Evolutionary conservation across 345 rosid genomes (phyloP).

Genomic region (Melaleuca quinquenervia): DNA sequence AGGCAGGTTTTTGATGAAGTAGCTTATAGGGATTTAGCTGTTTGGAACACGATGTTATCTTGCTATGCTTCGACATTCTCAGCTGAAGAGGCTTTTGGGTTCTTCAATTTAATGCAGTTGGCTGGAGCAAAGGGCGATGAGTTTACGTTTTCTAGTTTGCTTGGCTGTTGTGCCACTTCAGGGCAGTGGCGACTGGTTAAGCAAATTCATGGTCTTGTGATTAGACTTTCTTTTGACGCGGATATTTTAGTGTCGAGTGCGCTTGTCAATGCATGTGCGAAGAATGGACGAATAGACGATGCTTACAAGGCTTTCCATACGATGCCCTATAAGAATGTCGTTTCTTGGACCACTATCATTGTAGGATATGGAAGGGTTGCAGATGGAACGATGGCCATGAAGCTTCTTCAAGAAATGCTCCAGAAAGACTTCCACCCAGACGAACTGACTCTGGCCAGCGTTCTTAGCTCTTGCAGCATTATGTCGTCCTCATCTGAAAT

Average conservation of each 20-base stretch:
- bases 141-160: slow-evolving; percentile 52
- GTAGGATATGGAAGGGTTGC: slow-evolving; percentile 48
- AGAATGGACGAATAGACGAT: slow-evolving; percentile 23
- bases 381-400: slow-evolving; percentile 40
- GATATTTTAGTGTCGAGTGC: slow-evolving; percentile 52
- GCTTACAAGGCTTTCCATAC: slow-evolving; percentile 38
- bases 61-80: slow-evolving; percentile 37
- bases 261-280: slow-evolving; percentile 50
- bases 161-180: slow-evolving; percentile 23
- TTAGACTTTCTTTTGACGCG: slow-evolving; percentile 27
- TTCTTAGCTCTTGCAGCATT: slow-evolving; percentile 45
- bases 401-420: slow-evolving; percentile 35
- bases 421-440: slow-evolving; percentile 30
- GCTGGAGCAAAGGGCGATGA: slow-evolving; percentile 30
- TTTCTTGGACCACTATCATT: slow-evolving; percentile 63
- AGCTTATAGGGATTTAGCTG: slow-evolving; percentile 32
- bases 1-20: slow-evolving; percentile 32
- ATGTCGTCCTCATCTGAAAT: slow-evolving; percentile 27
- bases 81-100: slow-evolving; percentile 29
- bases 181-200: slow-evolving; percentile 26
- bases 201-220: slow-evolving; percentile 40
- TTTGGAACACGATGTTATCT: slow-evolving; percentile 56
- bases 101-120: slow-evolving; percentile 31
- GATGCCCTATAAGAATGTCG: slow-evolving; percentile 43
- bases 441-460: slow-evolving; percentile 49